These are phyloP conservation scores for Tolypocladium nubicola DNA, from an alignment of 2,329 filamentous ascomycete genomes.

Conservation along the genomic window DNA sequence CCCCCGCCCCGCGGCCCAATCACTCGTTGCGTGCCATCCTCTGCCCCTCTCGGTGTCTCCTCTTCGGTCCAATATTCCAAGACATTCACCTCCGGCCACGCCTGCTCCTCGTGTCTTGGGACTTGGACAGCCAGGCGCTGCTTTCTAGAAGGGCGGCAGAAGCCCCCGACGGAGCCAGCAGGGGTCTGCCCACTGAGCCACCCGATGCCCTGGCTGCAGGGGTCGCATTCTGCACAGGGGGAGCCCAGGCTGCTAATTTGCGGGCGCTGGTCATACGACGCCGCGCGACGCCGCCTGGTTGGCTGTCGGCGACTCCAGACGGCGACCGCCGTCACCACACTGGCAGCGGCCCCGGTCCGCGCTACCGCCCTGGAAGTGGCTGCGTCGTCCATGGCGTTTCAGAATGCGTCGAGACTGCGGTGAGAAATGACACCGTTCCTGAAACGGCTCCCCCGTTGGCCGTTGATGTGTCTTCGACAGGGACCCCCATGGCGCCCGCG, in stretches of 20 bases:
- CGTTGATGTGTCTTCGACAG: constrained; percentile 2
- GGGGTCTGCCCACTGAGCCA: not conserved
- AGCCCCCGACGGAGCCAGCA: constrained; percentile 5
- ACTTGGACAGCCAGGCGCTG: not conserved
- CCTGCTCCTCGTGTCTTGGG: not conserved
- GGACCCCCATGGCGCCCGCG: constrained; percentile 2
- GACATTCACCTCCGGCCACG: not conserved
- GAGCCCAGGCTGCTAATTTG: constrained; percentile 2
- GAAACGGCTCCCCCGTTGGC: constrained; percentile 11
- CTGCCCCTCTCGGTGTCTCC: not conserved
- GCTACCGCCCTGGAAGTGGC: not conserved
- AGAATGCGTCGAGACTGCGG: constrained; percentile 14
- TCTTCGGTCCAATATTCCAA: not conserved
- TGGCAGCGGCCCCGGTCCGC: not conserved
- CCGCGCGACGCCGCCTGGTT: constrained; percentile 5
- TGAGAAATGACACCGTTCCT: constrained; percentile 17
- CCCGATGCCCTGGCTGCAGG: not conserved
- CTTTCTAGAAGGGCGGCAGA: constrained; percentile 22
- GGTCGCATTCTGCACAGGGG: not conserved
- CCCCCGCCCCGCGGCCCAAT: not conserved
- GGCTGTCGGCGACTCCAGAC: constrained; percentile 8
- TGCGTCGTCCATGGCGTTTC: constrained; percentile 12
- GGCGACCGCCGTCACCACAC: constrained; percentile 1
- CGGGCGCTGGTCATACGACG: constrained; percentile 7
- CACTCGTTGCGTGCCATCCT: not conserved